These are phyloP conservation scores for Lodderomyces pseudojiufengensis DNA, from an alignment of 1,139 yeast species.

Conservation along the genomic window DNA sequence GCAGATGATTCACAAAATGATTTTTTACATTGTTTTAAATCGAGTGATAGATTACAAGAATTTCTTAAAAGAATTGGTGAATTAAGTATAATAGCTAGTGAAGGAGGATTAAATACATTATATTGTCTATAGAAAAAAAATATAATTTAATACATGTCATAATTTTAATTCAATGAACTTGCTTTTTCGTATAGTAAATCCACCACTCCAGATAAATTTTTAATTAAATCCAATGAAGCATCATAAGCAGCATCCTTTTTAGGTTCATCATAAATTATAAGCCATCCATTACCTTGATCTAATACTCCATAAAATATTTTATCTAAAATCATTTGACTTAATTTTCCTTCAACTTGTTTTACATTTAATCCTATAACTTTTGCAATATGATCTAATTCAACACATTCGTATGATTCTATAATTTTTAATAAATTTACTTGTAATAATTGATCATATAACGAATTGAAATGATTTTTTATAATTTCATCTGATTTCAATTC, in stretches of 20 bases:
- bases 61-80: slow-evolving; percentile 60
- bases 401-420: slow-evolving; percentile 93
- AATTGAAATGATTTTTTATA: slow-evolving; percentile 88
- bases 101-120: slow-evolving; percentile 33
- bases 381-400: slow-evolving; percentile 86
- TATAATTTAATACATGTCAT: background rate
- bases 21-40: slow-evolving; percentile 48
- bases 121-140: slow-evolving; percentile 8
- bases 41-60: slow-evolving; percentile 59
- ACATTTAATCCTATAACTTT: slow-evolving; percentile 83
- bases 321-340: slow-evolving; percentile 95
- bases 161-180: slow-evolving; percentile 57
- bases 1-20: slow-evolving; percentile 43
- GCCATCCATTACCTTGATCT: slow-evolving; percentile 99
- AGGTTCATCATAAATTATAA: slow-evolving; percentile 87
- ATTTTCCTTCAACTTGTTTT: slow-evolving; percentile 88
- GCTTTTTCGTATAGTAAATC: slow-evolving; percentile 94
- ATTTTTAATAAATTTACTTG: slow-evolving; percentile 93
- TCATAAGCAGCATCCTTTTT: slow-evolving; percentile 86
- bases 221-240: slow-evolving; percentile 80
- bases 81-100: slow-evolving; percentile 48
- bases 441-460: slow-evolving; percentile 85
- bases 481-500: slow-evolving; percentile 86
- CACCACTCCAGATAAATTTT: slow-evolving; percentile 83
- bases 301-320: slow-evolving; percentile 91